Base-by-base conservation (phyloP, 2,329 filamentous ascomycete genomes). In the Botrytis porri region DNA sequence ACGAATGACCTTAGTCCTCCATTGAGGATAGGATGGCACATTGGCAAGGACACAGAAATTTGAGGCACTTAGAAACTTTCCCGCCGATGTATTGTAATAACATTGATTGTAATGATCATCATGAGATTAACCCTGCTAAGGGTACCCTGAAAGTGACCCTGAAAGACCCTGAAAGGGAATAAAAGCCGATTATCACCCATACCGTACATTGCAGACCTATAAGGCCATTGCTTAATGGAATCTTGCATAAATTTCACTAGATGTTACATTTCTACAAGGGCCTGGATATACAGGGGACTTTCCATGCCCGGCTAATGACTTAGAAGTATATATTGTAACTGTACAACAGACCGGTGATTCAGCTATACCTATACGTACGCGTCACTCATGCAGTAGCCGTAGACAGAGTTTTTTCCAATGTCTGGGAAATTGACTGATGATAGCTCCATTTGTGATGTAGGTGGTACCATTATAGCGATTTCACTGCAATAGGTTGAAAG, bases 21-120 rank as follows among this genome's bases (percentile, higher is more conserved):
- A 25, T 32, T 37, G 35, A 32, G 39, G 35, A 57, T 20, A 69
- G 37, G 51, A 69, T 41, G n/a, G 51, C 51, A 57, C n/a, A 29
- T 57, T 29, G 48, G n/a, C 48, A 32, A 69, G 65, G 51, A 69
- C 43, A 69, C 39, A 69, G 37, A 57, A 66, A 41, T 41, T 32
- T 32, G 65, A 69, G 35, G 22, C n/a, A 57, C 57, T 69, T 32
- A 39, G 22, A 45, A 61, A 37, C 18, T 61, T 61, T 61, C 32
- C 12, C 20, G 62, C 20, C 10, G 5, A 29, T 32, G 16, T 41
- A 18, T 41, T 54, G 10, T 29, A 37, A 67, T 32, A 41, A 67
- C 18, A 20, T 41, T 45, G 18, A 39, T 67, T 54, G 2, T 14
- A 43, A 37, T 41, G 48, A 57, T 57, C 29, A 41, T 57, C 25